Conservation (phyloP, 768 basidiomycete species). For the Cyathus striatus region DNA sequence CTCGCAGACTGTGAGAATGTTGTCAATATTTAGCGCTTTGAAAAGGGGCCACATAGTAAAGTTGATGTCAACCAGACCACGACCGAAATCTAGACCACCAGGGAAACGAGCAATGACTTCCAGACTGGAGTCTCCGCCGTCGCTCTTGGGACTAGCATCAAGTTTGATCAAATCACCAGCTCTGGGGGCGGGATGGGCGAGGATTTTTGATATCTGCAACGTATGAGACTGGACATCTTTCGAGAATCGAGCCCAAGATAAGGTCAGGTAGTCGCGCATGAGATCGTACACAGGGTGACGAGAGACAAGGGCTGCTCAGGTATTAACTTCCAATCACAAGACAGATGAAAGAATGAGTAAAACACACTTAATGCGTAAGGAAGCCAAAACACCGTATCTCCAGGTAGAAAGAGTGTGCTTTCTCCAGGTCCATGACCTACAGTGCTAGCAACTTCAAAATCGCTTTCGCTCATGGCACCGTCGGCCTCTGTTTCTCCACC, state of each 20-base stretch:
- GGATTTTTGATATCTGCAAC: conserved; percentile 82
- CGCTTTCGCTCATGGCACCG: conserved; percentile 79
- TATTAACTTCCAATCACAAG: conserved; percentile 2
- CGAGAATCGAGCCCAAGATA: conserved; percentile 91
- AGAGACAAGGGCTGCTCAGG: conserved; percentile 70
- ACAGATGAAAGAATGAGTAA: conserved; percentile 8
- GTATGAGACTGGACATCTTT: conserved; percentile 94
- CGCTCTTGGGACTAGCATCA: conserved; percentile 69
- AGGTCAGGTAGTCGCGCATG: conserved; percentile 93
- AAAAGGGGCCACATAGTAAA: conserved; percentile 98
- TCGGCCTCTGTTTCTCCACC: conserved; percentile 72
- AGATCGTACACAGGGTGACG: conserved; percentile 92
- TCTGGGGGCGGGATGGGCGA: conserved; percentile 82
- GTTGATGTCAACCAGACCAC: conserved; percentile 88
- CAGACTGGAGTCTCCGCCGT: conserved; percentile 47
- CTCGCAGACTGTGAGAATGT: conserved; percentile 90
- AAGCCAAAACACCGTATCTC: conserved; percentile 91
- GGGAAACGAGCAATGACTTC: conserved; percentile 90
- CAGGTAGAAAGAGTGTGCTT: conserved; percentile 83
- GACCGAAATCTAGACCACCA: conserved; percentile 90
- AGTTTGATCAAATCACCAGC: conserved; percentile 83
- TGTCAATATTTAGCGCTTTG: conserved; percentile 88
- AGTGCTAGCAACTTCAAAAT: conserved; percentile 78
- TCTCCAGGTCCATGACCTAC: conserved; percentile 80
- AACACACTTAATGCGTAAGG: conserved; percentile 85